These are phyloP conservation scores for Penstemon newberryi DNA, from an alignment of 257 asterid genomes.

Conservation along the genomic window DNA sequence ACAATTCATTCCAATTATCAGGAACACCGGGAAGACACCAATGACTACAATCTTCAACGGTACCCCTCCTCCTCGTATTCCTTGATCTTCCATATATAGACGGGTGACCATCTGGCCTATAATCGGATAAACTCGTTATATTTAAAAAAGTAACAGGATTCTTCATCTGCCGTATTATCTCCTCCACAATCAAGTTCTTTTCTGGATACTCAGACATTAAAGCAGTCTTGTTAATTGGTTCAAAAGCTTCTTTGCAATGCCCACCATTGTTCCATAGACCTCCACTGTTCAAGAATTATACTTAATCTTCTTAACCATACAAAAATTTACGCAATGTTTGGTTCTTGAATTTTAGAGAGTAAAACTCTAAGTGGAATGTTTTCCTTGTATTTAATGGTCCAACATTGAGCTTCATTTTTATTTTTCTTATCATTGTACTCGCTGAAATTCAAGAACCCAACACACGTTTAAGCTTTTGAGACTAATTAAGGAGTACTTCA, in stretches of 20 bases:
- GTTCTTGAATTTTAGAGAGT: too few relatives aligned
- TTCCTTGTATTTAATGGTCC: too few relatives aligned
- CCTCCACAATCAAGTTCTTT: conserved; percentile 58
- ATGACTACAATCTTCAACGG: conserved; percentile 91
- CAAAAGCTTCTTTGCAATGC: conserved; percentile 77
- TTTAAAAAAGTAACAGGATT: conserved; percentile 60
- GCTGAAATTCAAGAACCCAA: too few relatives aligned
- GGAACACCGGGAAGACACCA: conserved; percentile 99
- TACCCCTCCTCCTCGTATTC: conserved; percentile 35
- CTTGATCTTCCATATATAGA: conserved; percentile 67
- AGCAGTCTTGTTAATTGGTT: conserved; percentile 46
- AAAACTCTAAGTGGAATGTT: too few relatives aligned
- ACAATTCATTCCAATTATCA: conserved; percentile 81
- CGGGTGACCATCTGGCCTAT: conserved; percentile 88
- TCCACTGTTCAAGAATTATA: conserved; percentile 46
- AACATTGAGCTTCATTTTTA: too few relatives aligned
- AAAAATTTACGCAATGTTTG: too few relatives aligned
- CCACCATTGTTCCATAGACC: conserved; percentile 92
- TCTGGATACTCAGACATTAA: conserved; percentile 40
- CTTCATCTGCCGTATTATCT: conserved; percentile 65
- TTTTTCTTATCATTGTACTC: too few relatives aligned
- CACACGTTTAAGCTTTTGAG: too few relatives aligned
- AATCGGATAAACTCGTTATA: conserved; percentile 68
- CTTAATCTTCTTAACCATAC: too few relatives aligned
- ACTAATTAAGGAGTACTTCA: not conserved